Conservation (phyloP, 2,329 filamentous ascomycete species). For the Curvularia hawaiiensis region DNA sequence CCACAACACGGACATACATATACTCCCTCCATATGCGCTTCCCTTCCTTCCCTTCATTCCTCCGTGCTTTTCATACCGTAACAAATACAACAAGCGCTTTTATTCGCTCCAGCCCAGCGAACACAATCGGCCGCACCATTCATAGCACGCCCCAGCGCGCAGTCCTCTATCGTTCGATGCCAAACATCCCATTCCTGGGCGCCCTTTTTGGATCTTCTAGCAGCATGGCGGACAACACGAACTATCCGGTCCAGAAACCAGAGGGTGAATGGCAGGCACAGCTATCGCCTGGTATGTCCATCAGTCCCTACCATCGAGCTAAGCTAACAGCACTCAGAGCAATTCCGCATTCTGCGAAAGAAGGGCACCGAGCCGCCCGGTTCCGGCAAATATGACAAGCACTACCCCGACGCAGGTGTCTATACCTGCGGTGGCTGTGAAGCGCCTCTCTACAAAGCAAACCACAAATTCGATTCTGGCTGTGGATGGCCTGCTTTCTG, state of each 20-base stretch:
- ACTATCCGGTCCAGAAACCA: constrained; percentile 79
- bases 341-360: constrained; percentile 90
- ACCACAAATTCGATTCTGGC: constrained; percentile 93
- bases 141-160: constrained; percentile 36
- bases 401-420: constrained; percentile 74
- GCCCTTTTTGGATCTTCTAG: constrained; percentile 71
- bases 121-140: constrained; percentile 43
- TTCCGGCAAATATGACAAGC: constrained; percentile 85
- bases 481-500: constrained; percentile 99
- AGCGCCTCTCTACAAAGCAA: constrained; percentile 87
- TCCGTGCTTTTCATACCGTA: constrained; percentile 55
- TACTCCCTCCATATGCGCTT: constrained; percentile 52
- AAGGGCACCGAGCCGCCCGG: constrained; percentile 88
- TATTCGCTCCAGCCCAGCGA: constrained; percentile 40
- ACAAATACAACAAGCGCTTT: constrained; percentile 51
- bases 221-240: constrained; percentile 59
- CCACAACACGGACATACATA: background rate
- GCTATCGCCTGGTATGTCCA: constrained; percentile 68
- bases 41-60: constrained; percentile 53
- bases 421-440: constrained; percentile 89
- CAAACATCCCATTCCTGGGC: constrained; percentile 77
- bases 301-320: too few relatives aligned
- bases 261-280: constrained; percentile 90
- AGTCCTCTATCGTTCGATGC: constrained; percentile 62
- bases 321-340: constrained; percentile 63